These are phyloP conservation scores for Vitis riparia DNA, from an alignment of 164 flowering plant genomes.

Conservation along the genomic window DNA sequence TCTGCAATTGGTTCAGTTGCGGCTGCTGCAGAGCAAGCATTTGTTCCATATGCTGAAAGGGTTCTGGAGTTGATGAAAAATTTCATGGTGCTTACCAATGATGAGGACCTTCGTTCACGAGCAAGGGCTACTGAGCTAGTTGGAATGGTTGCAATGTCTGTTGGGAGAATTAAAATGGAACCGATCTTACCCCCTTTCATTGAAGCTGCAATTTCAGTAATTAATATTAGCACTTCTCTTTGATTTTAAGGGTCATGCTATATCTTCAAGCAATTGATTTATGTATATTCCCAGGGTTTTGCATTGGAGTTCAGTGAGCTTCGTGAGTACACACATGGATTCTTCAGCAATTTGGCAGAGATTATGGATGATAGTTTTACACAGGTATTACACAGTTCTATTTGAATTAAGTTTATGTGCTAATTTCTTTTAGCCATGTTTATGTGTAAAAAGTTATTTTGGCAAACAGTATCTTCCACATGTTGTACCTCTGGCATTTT, in stretches of 20 bases:
- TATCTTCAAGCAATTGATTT: conserved; percentile 4
- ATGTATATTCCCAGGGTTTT: conserved; percentile 66
- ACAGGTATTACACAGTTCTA: conserved; percentile 45
- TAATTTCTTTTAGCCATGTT: conserved; percentile 3
- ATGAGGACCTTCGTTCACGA: conserved; percentile 89
- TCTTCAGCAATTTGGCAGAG: conserved; percentile 94
- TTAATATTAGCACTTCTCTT: conserved; percentile 1
- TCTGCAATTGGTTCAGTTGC: conserved; percentile 99
- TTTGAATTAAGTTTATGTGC: background rate
- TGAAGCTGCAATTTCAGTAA: conserved; percentile 94
- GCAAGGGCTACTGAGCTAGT: conserved; percentile 98
- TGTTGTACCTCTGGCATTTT: conserved; percentile 87
- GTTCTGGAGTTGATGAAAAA: conserved; percentile 89
- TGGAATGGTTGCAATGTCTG: conserved; percentile 94
- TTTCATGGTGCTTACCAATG: conserved; percentile 90
- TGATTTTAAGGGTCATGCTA: background rate
- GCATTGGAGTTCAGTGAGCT: conserved; percentile 91
- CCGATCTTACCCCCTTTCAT: conserved; percentile 84
- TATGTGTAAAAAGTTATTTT: conserved; percentile 8
- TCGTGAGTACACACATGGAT: conserved; percentile 95
- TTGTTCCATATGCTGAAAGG: conserved; percentile 89
- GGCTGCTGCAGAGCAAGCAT: conserved; percentile 92
- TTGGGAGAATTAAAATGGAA: conserved; percentile 85
- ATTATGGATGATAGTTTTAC: conserved; percentile 80
- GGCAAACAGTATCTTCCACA: conserved; percentile 80